Evolutionary conservation across 2,329 filamentous ascomycete genomes (phyloP).

Genomic region (Fusarium nodosum): DNA sequence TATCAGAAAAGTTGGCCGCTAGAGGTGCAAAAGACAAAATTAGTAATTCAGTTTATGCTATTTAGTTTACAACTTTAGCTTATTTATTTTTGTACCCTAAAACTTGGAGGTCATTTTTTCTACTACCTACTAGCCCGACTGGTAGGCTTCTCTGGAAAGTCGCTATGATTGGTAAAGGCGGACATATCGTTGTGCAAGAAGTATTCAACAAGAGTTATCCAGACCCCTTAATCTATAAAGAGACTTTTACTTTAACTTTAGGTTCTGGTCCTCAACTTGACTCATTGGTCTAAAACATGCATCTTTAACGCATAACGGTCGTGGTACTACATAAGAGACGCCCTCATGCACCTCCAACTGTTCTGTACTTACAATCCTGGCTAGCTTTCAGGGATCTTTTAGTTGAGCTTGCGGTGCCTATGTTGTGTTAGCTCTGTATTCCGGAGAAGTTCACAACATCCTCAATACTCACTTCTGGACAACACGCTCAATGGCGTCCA

Average conservation of each 20-base stretch:
- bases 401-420: slow-evolving; percentile 45
- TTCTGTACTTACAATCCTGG: not conserved
- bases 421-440: slow-evolving; percentile 18
- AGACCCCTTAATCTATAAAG: slow-evolving; percentile 8
- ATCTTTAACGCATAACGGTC: not conserved
- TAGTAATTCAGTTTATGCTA: too few species aligned
- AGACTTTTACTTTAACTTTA: slow-evolving; percentile 10
- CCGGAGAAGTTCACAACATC: fast-evolving
- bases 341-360: not conserved
- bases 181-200: not conserved
- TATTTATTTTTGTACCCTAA: too few species aligned
- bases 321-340: not conserved
- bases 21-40: too few species aligned
- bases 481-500: slow-evolving; percentile 87
- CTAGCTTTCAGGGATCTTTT: not conserved
- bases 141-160: not conserved
- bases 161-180: not conserved
- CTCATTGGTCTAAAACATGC: not conserved
- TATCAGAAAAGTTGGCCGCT: too few species aligned
- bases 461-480: slow-evolving; percentile 72
- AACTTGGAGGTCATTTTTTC: too few species aligned
- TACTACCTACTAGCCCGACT: not conserved
- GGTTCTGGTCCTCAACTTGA: not conserved
- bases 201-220: not conserved
- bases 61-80: too few species aligned